phyloP scores from a whole-genome alignment of 805 yeast species.

The Yarrowia hollandica region DNA sequence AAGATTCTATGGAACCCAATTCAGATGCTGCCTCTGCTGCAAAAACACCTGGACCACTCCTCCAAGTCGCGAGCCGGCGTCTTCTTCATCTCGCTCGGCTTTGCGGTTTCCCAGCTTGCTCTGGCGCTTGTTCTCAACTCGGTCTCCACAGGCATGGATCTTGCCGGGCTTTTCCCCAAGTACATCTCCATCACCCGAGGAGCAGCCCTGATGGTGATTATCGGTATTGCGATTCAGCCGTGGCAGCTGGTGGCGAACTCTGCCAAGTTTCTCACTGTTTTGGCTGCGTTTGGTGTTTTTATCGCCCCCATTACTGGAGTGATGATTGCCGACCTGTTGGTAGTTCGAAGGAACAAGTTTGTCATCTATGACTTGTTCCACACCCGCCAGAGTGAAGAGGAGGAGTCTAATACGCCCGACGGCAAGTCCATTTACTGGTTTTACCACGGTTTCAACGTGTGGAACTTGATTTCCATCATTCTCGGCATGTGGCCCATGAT shows the following conservation, averaged over 20 bases:
- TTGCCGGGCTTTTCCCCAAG: constrained; percentile 50
- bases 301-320: constrained; percentile 47
- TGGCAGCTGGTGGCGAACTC: constrained; percentile 46
- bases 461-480: constrained; percentile 45
- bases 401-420: constrained; percentile 10
- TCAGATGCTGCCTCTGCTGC: constrained; percentile 42
- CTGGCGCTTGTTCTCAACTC: constrained; percentile 43
- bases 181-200: constrained; percentile 50
- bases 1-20: constrained; percentile 52
- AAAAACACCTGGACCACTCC: constrained; percentile 46
- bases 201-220: constrained; percentile 44
- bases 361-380: constrained; percentile 47
- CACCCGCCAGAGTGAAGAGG: constrained; percentile 20
- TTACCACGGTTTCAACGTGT: constrained; percentile 48
- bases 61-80: constrained; percentile 50
- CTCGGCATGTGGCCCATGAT: constrained; percentile 37
- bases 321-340: constrained; percentile 44
- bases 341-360: constrained; percentile 45
- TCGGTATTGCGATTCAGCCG: constrained; percentile 45
- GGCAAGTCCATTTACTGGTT: constrained; percentile 47
- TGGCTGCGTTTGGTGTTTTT: constrained; percentile 45
- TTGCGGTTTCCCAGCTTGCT: constrained; percentile 19
- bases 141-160: constrained; percentile 52
- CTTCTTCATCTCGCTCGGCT: constrained; percentile 44
- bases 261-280: constrained; percentile 42